Evolutionary conservation across 495 filamentous ascomycete species (phyloP), one percentile per base, ranked within the genome.

Genomic region (Lichina pygmaea): DNA sequence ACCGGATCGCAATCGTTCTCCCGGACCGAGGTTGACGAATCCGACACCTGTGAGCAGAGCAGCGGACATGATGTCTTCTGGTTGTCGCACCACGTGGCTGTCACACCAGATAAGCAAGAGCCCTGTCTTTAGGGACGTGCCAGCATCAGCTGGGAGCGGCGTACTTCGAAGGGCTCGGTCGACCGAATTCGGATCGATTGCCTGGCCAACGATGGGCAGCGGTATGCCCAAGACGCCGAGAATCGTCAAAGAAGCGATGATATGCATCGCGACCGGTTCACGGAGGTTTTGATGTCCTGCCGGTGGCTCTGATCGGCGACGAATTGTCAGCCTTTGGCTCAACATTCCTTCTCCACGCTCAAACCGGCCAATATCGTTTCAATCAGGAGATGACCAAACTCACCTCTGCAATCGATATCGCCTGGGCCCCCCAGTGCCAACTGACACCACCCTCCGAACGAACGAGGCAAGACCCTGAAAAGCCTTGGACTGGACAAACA

Each of bases 1-100:
- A 86, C 82, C 12, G 77, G 51, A 53, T 81, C 67, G 57, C 85
- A 92, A 32, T 55, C 62, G 59, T 93, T 91, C 13, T 57, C 50
- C 6, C 57, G 50, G 30, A 75, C 70, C 6, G 49, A 49, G 37
- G 64, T 65, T 9, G 65, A 59, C 10, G 70, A 54, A 45, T 64
- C 69, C 17, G 66, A 58, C 30, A 70, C 55, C 53, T 92, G 79
- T 38, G 77, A 62, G 62, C 85, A 93, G 53, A 93, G 72, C 46
- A 82, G 63, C 7, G 80, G 80, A 57, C 82, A 91, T 43, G 68
- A 61, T 41, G 70, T 68, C 43, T 58, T 64, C 57, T 91, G 77
- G 47, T 68, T 60, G 12, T 56, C 47, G 58, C 82, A 91, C 82
- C 82, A 91, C 38, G 60, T 58, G 34, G 66, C 76, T 81, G 54